Evolutionary conservation across 306 rosid genomes (phyloP).

Genomic region (Begonia fuchsioides): DNA sequence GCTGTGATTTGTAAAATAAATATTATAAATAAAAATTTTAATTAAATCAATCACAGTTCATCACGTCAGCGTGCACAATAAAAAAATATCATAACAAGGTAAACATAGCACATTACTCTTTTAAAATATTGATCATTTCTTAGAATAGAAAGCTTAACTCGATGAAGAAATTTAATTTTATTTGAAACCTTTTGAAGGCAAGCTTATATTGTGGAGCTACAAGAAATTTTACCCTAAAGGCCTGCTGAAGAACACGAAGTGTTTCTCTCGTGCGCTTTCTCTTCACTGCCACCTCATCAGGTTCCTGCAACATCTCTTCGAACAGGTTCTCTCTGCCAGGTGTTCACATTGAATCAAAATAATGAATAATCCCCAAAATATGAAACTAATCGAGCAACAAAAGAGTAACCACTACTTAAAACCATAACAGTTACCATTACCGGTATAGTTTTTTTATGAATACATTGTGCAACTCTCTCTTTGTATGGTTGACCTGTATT

Average conservation of each 20-base stretch:
- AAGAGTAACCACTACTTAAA: background rate
- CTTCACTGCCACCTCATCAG: conserved; percentile 14
- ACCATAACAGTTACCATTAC: conserved; percentile 8
- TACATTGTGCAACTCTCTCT: conserved; percentile 15
- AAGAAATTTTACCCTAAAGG: conserved; percentile 14
- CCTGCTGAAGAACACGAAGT: conserved; percentile 14
- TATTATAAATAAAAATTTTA: too few relatives aligned
- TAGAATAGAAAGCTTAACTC: too few relatives aligned
- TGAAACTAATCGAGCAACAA: too few relatives aligned
- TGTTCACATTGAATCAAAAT: background rate
- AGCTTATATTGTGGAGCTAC: too few relatives aligned
- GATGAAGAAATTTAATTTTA: too few relatives aligned
- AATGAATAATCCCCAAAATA: background rate
- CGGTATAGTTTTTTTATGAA: conserved; percentile 23
- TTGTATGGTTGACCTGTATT: conserved; percentile 25
- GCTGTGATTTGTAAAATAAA: too few relatives aligned
- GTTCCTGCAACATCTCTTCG: conserved; percentile 29
- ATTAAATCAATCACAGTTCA: too few relatives aligned
- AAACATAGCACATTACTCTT: too few relatives aligned
- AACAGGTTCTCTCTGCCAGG: conserved; percentile 22
- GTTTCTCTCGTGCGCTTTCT: conserved; percentile 13
- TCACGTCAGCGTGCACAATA: too few relatives aligned
- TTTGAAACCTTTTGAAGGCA: too few relatives aligned
- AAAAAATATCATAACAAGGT: too few relatives aligned
- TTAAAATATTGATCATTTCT: too few relatives aligned